These are phyloP conservation scores for Boletus rex-veris DNA, from an alignment of 768 basidiomycete species.

Conservation along the genomic window DNA sequence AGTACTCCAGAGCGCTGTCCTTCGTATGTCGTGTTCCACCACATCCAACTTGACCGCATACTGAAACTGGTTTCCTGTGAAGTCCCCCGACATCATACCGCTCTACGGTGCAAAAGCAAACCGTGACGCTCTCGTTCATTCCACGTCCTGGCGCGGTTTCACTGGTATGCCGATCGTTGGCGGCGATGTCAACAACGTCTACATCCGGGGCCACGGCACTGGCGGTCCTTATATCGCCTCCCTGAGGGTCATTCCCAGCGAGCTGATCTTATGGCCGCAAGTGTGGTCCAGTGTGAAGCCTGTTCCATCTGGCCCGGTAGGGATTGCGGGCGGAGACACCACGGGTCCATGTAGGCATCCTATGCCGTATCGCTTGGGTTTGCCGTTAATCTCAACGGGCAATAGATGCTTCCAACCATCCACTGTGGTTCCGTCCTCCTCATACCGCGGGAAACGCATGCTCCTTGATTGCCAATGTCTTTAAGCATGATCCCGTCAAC, in stretches of 20 bases:
- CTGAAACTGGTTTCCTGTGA: neutral
- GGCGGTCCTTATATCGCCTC: neutral
- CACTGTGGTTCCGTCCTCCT: conserved; percentile 5
- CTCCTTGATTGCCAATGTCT: conserved; percentile 9
- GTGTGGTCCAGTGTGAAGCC: neutral
- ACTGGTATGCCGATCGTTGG: conserved; percentile 5
- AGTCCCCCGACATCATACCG: conserved; percentile 7
- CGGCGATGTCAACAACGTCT: conserved; percentile 4
- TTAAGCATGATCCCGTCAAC: neutral
- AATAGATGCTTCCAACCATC: neutral
- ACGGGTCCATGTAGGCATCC: neutral
- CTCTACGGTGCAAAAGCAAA: neutral
- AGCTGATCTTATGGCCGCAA: neutral
- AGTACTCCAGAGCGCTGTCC: neutral
- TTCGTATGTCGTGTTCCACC: neutral
- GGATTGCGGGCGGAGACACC: neutral
- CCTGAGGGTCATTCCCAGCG: no score
- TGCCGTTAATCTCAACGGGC: neutral
- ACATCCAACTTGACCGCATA: no score
- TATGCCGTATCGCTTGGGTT: neutral
- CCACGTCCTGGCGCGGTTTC: conserved; percentile 1
- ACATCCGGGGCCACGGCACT: neutral
- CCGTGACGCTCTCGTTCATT: neutral
- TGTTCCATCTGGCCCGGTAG: neutral
- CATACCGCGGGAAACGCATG: neutral